Percentiles rank a stretch among this genome's conserved stretches.
Evolutionary conservation across 1,284 basidiomycete genomes (phyloP).

Genomic region (Fistulinella cinereoalba): DNA sequence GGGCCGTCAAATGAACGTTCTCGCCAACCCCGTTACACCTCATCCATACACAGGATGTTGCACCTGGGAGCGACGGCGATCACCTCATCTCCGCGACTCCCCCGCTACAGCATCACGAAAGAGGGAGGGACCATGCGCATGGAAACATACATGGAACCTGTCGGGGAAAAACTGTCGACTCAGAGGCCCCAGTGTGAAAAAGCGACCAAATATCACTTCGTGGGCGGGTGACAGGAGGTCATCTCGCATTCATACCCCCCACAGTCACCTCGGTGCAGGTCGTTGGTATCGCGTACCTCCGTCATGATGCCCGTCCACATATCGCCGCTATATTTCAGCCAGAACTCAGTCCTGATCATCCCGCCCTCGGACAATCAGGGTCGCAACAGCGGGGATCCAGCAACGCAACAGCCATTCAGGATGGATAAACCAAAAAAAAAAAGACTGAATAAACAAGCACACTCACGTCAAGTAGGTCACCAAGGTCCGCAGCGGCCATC

Average conservation of each 20-base stretch:
- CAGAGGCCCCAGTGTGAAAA: not conserved
- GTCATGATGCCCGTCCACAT: slow-evolving; percentile 6
- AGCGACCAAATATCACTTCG: not conserved
- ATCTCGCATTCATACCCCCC: not conserved
- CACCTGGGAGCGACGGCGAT: slow-evolving; percentile 28
- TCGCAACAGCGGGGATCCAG: slow-evolving; percentile 11
- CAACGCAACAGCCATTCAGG: not conserved
- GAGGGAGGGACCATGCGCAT: slow-evolving; percentile 1
- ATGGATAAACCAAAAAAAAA: not conserved
- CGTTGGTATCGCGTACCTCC: slow-evolving; percentile 5
- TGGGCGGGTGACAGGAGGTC: slow-evolving; percentile 1
- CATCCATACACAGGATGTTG: slow-evolving; percentile 13
- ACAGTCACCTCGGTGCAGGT: slow-evolving; percentile 15
- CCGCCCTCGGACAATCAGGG: slow-evolving; percentile 20
- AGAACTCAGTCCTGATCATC: slow-evolving; percentile 7
- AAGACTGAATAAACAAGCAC: not conserved
- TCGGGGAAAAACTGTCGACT: too few species aligned
- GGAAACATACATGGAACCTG: too few species aligned
- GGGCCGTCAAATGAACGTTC: slow-evolving; percentile 7
- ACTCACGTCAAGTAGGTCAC: slow-evolving; percentile 43
- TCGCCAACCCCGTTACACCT: slow-evolving; percentile 12
- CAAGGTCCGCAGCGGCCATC: slow-evolving; percentile 33
- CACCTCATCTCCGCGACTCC: slow-evolving; percentile 29
- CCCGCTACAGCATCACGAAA: slow-evolving; percentile 16
- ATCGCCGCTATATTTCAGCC: slow-evolving; percentile 18